A percentile compares a stretch with the other conserved stretches of the same genome.
These are phyloP conservation scores for Amanita exitialis DNA, from an alignment of 768 basidiomycete genomes.

Conservation along the genomic window DNA sequence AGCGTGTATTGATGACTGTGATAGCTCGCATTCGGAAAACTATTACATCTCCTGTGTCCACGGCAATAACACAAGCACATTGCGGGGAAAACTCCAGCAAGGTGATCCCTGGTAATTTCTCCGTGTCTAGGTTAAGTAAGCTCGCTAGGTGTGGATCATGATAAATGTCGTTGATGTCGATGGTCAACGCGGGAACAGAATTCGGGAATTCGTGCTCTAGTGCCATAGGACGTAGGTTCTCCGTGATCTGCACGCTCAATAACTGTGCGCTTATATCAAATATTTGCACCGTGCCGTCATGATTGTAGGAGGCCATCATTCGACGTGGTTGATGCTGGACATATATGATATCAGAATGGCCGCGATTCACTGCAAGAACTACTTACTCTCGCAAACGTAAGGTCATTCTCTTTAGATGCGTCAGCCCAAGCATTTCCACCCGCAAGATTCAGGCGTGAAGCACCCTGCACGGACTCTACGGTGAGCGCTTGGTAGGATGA, in stretches of 20 bases:
- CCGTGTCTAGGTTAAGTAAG: not conserved
- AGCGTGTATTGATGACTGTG: slow-evolving; percentile 11
- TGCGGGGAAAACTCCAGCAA: slow-evolving; percentile 41
- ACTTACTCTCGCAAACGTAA: slow-evolving; percentile 47
- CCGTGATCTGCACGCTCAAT: slow-evolving; percentile 24
- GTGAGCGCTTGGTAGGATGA: slow-evolving; percentile 35
- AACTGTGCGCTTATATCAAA: slow-evolving; percentile 69
- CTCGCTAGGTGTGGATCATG: slow-evolving; percentile 28
- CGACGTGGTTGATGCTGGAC: slow-evolving; percentile 51
- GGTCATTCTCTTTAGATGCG: slow-evolving; percentile 33
- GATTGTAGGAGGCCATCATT: slow-evolving; percentile 52
- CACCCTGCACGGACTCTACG: slow-evolving; percentile 10
- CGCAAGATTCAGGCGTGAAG: slow-evolving; percentile 25
- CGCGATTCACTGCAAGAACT: not conserved
- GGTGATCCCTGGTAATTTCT: slow-evolving; percentile 18
- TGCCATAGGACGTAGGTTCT: slow-evolving; percentile 21
- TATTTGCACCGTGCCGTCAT: slow-evolving; percentile 58
- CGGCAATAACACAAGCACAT: slow-evolving; percentile 45
- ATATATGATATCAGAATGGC: not conserved
- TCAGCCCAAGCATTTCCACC: slow-evolving; percentile 56
- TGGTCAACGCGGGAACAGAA: slow-evolving; percentile 48
- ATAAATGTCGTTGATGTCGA: slow-evolving; percentile 45
- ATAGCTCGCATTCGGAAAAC: slow-evolving; percentile 26
- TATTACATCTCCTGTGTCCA: slow-evolving; percentile 48
- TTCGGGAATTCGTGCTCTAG: slow-evolving; percentile 56